Evolutionary conservation across 192 early-diverging fungal genomes (phyloP).

Genomic region (Lunasporangiospora selenospora): DNA sequence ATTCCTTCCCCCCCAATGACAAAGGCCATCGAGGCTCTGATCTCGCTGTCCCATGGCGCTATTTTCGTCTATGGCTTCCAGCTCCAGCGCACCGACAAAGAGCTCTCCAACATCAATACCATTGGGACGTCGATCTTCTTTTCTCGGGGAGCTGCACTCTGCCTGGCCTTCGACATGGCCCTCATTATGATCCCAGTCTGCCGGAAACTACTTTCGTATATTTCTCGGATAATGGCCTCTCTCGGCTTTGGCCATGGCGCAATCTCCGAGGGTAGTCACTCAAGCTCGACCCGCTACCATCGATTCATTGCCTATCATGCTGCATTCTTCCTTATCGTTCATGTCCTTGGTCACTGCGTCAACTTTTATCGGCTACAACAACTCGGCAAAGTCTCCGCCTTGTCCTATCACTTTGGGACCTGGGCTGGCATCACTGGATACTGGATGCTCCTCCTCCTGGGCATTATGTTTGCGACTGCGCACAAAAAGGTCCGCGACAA

Average conservation of each 20-base stretch:
- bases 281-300: conserved; percentile 30
- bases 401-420: conserved; percentile 42
- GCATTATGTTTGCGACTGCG: conserved; percentile 68
- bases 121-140: conserved; percentile 58
- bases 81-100: conserved; percentile 55
- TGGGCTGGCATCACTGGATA: conserved; percentile 73
- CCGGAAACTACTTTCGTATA: conserved; percentile 43
- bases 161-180: conserved; percentile 59
- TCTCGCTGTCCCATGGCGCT: conserved; percentile 46
- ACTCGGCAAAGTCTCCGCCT: conserved; percentile 24
- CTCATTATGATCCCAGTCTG: conserved; percentile 63
- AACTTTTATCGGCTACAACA: conserved; percentile 57
- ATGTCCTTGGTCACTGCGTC: conserved; percentile 64
- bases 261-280: conserved; percentile 33
- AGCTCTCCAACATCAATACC: conserved; percentile 56
- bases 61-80: conserved; percentile 60
- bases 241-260: conserved; percentile 32
- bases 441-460: conserved; percentile 66
- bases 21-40: conserved; percentile 1
- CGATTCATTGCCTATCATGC: conserved; percentile 60
- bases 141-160: conserved; percentile 65
- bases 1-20: conserved; percentile 13
- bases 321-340: conserved; percentile 63
- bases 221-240: conserved; percentile 13
- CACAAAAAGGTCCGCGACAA: conserved; percentile 60